These are phyloP conservation scores for Pseudocercospora pini-densiflorae DNA, from an alignment of 2,329 filamentous ascomycete species.

Conservation along the genomic window DNA sequence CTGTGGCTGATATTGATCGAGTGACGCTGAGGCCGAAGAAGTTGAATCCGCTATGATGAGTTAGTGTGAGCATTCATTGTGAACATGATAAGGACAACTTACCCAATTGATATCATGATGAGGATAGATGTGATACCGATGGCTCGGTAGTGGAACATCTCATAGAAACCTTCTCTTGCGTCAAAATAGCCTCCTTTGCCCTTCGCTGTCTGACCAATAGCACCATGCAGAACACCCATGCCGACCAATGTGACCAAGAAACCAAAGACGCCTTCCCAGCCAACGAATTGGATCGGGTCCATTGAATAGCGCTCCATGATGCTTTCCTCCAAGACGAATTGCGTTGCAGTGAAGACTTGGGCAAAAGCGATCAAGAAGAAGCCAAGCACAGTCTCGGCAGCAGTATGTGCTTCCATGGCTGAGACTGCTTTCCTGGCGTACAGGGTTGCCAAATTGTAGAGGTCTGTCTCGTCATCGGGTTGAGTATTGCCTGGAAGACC, in stretches of 20 bases:
- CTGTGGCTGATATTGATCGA: slow-evolving; percentile 84
- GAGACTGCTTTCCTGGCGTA: slow-evolving; percentile 43
- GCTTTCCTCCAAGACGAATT: slow-evolving; percentile 95
- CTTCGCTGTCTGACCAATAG: slow-evolving; percentile 73
- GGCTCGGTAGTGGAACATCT: slow-evolving; percentile 73
- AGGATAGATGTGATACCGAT: slow-evolving; percentile 79
- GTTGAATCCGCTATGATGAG: slow-evolving; percentile 78
- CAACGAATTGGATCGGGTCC: slow-evolving; percentile 88
- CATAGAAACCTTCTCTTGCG: slow-evolving; percentile 78
- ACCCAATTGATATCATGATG: slow-evolving; percentile 99
- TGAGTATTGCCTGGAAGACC: slow-evolving; percentile 36
- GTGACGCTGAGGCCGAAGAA: slow-evolving; percentile 98
- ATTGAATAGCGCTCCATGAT: slow-evolving; percentile 80
- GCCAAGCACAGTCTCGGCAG: slow-evolving; percentile 75
- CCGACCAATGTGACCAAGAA: slow-evolving; percentile 76
- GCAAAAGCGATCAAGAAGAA: slow-evolving; percentile 90
- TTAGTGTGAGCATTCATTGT: slow-evolving; percentile 21
- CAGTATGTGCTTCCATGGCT: slow-evolving; percentile 53
- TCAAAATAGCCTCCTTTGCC: slow-evolving; percentile 88
- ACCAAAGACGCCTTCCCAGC: slow-evolving; percentile 95
- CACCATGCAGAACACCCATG: slow-evolving; percentile 80
- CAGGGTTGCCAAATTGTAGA: slow-evolving; percentile 23
- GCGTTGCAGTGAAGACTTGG: slow-evolving; percentile 94
- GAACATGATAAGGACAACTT: slow-evolving; percentile 44
- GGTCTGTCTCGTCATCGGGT: slow-evolving; percentile 33